These are phyloP conservation scores for Lyophyllum decastes DNA, from an alignment of 768 basidiomycete species.

Conservation along the genomic window DNA sequence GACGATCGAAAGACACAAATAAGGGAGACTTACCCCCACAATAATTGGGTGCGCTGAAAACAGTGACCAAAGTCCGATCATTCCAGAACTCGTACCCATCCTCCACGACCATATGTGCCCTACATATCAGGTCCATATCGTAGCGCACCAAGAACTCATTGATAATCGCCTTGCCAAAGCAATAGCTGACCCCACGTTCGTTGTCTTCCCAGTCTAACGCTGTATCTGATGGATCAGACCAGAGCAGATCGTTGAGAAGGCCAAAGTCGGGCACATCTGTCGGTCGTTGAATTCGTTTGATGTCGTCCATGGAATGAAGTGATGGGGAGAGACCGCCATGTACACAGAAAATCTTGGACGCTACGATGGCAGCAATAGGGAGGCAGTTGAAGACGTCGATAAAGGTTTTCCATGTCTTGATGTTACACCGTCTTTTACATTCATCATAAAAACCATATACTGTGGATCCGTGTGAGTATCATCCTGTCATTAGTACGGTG, in stretches of 20 bases:
- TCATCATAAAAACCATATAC: conserved; percentile 99
- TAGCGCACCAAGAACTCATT: conserved; percentile 93
- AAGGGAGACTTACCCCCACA: conserved; percentile 80
- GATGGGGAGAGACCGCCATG: conserved; percentile 95
- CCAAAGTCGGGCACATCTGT: conserved; percentile 99
- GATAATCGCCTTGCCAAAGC: conserved; percentile 97
- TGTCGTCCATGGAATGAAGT: conserved; percentile 96
- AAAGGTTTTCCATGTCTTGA: conserved; percentile 99
- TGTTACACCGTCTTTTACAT: conserved; percentile 98
- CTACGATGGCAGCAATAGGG: conserved; percentile 97
- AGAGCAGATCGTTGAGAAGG: conserved; percentile 92
- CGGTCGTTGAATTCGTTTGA: conserved; percentile 95
- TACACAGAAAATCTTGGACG: conserved; percentile 99
- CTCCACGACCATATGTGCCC: conserved; percentile 99
- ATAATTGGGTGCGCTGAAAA: conserved; percentile 98
- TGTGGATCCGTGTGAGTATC: conserved; percentile 33
- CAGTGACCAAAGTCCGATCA: conserved; percentile 95
- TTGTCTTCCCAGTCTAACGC: conserved; percentile 99
- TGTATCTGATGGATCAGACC: conserved; percentile 98
- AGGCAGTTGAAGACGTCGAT: conserved; percentile 99
- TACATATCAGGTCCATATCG: conserved; percentile 99
- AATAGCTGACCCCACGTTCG: conserved; percentile 97
- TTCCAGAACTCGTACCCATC: conserved; percentile 99
- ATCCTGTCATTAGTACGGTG: conserved; percentile 5
- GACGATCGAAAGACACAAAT: conserved; percentile 11